A percentile compares a stretch with the other conserved stretches of the same genome.
These are phyloP conservation scores for Platanthera guangdongensis DNA, from an alignment of 106 monocot genomes.

Conservation along the genomic window DNA sequence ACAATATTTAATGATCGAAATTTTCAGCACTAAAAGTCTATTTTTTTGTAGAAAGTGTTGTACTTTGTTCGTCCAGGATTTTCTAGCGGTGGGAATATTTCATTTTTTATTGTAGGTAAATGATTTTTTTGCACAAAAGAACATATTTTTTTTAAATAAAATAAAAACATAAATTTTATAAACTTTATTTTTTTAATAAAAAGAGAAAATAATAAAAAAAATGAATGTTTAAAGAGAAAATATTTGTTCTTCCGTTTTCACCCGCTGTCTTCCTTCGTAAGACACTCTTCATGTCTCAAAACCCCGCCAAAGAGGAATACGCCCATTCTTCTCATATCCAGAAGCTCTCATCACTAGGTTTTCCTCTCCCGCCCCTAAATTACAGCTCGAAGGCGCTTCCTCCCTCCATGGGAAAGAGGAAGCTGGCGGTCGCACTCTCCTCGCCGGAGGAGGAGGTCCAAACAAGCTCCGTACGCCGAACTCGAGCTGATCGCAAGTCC, in stretches of 20 bases:
- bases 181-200: too few relatives aligned
- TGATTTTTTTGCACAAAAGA: too few relatives aligned
- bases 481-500: neutral
- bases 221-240: too few relatives aligned
- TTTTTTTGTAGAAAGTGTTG: too few relatives aligned
- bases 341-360: neutral
- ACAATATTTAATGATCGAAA: too few relatives aligned
- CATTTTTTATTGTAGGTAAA: too few relatives aligned
- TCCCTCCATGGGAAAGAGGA: constrained; percentile 5
- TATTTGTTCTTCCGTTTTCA: neutral
- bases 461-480: neutral
- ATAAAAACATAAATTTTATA: too few relatives aligned
- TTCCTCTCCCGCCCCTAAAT: neutral
- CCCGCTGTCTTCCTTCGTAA: neutral
- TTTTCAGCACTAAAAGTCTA: too few relatives aligned
- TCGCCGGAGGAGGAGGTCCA: constrained; percentile 6
- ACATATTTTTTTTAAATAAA: too few relatives aligned
- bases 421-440: neutral
- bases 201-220: too few relatives aligned
- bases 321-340: neutral
- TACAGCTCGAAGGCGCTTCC: neutral
- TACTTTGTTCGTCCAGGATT: too few relatives aligned
- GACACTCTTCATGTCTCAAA: neutral
- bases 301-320: constrained; percentile 2
- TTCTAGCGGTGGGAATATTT: too few relatives aligned